A percentile compares a stretch with the other conserved stretches of the same genome.
These are phyloP conservation scores for Fusarium sp. DNA, from an alignment of 2,329 filamentous ascomycete genomes.

Conservation along the genomic window DNA sequence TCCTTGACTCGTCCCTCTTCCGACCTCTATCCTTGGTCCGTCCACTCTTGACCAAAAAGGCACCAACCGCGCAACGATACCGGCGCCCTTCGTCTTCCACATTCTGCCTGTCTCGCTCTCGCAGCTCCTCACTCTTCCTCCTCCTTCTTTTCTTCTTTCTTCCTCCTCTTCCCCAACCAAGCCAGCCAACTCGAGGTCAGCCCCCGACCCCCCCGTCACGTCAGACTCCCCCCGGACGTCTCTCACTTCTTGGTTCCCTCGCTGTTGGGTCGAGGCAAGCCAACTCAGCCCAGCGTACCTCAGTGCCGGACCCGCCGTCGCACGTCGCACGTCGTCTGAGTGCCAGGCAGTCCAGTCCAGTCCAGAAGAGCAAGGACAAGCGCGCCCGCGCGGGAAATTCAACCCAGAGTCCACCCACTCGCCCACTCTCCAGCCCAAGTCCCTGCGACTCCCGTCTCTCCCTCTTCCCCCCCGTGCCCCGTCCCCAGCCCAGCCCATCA, in stretches of 20 bases:
- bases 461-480: conserved; percentile 5
- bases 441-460: conserved; percentile 32
- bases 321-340: conserved; percentile 20
- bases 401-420: conserved; percentile 27
- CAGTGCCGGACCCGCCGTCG: conserved; percentile 36
- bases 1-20: conserved; percentile 19
- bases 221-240: conserved; percentile 32
- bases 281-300: conserved; percentile 18
- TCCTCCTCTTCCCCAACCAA: background rate
- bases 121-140: conserved; percentile 31
- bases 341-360: conserved; percentile 1
- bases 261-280: conserved; percentile 7
- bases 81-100: conserved; percentile 26
- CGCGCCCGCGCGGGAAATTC: conserved; percentile 42
- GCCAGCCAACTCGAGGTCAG: conserved; percentile 14
- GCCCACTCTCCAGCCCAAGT: conserved; percentile 35
- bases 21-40: conserved; percentile 29
- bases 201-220: conserved; percentile 28
- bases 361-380: conserved; percentile 33
- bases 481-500: conserved; percentile 4
- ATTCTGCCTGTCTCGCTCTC: conserved; percentile 22
- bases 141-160: conserved; percentile 17
- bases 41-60: conserved; percentile 28
- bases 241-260: conserved; percentile 21
- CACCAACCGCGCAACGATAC: conserved; percentile 23